phyloP scores from a whole-genome alignment of 208 protist species.

The Zelonia costaricensis region DNA sequence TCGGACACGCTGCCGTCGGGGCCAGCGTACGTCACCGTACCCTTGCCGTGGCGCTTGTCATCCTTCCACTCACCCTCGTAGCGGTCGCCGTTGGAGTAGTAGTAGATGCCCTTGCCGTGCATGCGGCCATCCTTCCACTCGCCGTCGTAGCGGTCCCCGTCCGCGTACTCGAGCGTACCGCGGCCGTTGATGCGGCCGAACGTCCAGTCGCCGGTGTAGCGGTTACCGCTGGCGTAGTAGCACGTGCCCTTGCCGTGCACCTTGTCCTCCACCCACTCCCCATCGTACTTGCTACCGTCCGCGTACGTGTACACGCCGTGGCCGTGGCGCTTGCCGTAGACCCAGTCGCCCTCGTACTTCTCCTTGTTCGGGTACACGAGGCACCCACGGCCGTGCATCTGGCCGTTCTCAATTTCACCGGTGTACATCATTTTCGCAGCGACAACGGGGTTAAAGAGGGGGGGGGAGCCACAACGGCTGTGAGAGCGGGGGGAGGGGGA shows the following conservation, averaged over 20 bases:
- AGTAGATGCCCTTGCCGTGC: constrained; percentile 92
- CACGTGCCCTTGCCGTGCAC: constrained; percentile 93
- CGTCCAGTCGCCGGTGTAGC: constrained; percentile 90
- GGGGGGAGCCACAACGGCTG: neutral
- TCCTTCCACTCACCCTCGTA: constrained; percentile 95
- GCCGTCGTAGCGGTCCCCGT: constrained; percentile 93
- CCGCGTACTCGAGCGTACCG: constrained; percentile 85
- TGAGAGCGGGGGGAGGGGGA: neutral
- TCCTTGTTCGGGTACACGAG: constrained; percentile 95
- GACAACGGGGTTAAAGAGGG: neutral
- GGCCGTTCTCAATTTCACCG: constrained; percentile 95
- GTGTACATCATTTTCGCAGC: constrained; percentile 93
- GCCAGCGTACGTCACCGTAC: constrained; percentile 88
- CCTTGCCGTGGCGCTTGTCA: constrained; percentile 93
- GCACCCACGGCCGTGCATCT: constrained; percentile 95
- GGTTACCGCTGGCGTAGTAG: constrained; percentile 89
- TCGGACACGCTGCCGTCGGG: constrained; percentile 92
- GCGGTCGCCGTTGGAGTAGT: constrained; percentile 88
- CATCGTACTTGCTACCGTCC: constrained; percentile 92
- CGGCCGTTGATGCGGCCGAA: constrained; percentile 92
- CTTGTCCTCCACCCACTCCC: constrained; percentile 95
- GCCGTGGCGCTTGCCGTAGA: constrained; percentile 94
- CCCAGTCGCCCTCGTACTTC: constrained; percentile 94
- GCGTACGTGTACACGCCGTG: constrained; percentile 92
- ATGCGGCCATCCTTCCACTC: constrained; percentile 95